These are phyloP conservation scores for Keithomyces neogunnii DNA, from an alignment of 2,329 filamentous ascomycete genomes.

Conservation along the genomic window DNA sequence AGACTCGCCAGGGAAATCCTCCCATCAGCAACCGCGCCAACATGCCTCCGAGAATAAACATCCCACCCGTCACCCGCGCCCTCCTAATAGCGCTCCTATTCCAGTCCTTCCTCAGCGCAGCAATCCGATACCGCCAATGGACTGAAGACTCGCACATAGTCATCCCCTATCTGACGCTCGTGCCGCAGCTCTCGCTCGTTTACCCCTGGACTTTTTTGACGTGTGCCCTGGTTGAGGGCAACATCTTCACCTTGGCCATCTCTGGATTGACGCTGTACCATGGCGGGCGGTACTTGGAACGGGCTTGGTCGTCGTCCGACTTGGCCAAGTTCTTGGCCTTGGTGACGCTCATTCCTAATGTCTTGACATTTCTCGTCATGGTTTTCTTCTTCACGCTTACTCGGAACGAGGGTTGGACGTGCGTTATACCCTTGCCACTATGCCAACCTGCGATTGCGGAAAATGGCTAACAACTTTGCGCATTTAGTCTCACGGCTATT, in stretches of 20 bases:
- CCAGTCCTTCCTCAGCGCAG: conserved; percentile 75
- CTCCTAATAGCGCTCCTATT: conserved; percentile 66
- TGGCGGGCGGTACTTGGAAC: conserved; percentile 88
- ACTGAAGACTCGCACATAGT: conserved; percentile 54
- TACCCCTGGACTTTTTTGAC: conserved; percentile 92
- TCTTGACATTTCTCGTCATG: conserved; percentile 64
- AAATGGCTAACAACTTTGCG: not conserved
- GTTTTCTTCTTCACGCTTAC: conserved; percentile 66
- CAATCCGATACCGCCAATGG: conserved; percentile 66
- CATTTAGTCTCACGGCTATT: conserved; percentile 63
- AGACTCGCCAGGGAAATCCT: conserved; percentile 1
- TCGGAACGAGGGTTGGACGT: conserved; percentile 60
- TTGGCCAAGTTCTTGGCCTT: conserved; percentile 84
- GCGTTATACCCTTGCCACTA: conserved; percentile 25
- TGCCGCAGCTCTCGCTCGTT: conserved; percentile 73
- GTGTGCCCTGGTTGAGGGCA: conserved; percentile 84
- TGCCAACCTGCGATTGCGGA: not conserved
- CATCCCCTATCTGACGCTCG: conserved; percentile 78
- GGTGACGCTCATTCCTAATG: conserved; percentile 70
- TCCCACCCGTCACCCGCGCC: conserved; percentile 82
- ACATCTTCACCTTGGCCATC: conserved; percentile 76
- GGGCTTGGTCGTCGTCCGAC: conserved; percentile 88
- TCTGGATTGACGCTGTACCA: conserved; percentile 77
- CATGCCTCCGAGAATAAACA: conserved; percentile 80
- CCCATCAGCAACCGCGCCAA: conserved; percentile 1